Conservation (phyloP, 192 early-diverging fungal species). For the Chytriomyces hyalinus region DNA sequence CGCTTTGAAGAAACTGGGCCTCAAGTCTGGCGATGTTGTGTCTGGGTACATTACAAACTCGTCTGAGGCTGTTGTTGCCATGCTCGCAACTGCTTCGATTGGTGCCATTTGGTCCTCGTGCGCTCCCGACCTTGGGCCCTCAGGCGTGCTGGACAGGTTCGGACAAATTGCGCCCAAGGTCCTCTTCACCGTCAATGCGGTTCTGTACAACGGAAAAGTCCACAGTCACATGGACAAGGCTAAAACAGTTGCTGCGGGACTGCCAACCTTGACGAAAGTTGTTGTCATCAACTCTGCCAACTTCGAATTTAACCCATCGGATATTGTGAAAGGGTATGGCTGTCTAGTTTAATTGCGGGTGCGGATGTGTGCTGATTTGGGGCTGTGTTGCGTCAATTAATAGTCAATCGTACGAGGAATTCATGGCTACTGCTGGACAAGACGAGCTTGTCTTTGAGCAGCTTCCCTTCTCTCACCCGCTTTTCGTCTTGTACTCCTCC, state of each 20-base stretch:
- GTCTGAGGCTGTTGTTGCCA: slow-evolving; percentile 77
- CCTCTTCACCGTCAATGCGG: slow-evolving; percentile 87
- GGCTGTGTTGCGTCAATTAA: slow-evolving; percentile 3
- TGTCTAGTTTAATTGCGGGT: background rate
- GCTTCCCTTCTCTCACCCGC: slow-evolving; percentile 88
- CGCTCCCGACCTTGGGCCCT: slow-evolving; percentile 92
- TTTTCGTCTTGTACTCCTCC: slow-evolving; percentile 90
- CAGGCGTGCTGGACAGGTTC: slow-evolving; percentile 92
- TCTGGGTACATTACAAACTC: slow-evolving; percentile 91
- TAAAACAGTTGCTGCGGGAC: slow-evolving; percentile 67
- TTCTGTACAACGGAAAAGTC: slow-evolving; percentile 90
- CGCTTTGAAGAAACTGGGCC: slow-evolving; percentile 73
- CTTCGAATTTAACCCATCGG: slow-evolving; percentile 16
- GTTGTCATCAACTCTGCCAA: slow-evolving; percentile 76
- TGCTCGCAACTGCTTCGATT: slow-evolving; percentile 66
- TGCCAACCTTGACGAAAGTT: slow-evolving; percentile 12
- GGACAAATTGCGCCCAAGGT: slow-evolving; percentile 89
- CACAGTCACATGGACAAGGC: slow-evolving; percentile 81
- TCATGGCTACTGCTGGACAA: slow-evolving; percentile 52
- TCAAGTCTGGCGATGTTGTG: slow-evolving; percentile 82
- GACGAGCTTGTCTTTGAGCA: slow-evolving; percentile 75
- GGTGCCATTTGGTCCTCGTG: slow-evolving; percentile 93
- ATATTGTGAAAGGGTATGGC: slow-evolving; percentile 43
- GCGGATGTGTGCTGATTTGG: background rate
- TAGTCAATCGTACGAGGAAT: slow-evolving; percentile 47